Evolutionary conservation across 306 rosid genomes (phyloP), one percentile per base, ranked within the genome.

Genomic region (Gynostemma pentaphyllum): DNA sequence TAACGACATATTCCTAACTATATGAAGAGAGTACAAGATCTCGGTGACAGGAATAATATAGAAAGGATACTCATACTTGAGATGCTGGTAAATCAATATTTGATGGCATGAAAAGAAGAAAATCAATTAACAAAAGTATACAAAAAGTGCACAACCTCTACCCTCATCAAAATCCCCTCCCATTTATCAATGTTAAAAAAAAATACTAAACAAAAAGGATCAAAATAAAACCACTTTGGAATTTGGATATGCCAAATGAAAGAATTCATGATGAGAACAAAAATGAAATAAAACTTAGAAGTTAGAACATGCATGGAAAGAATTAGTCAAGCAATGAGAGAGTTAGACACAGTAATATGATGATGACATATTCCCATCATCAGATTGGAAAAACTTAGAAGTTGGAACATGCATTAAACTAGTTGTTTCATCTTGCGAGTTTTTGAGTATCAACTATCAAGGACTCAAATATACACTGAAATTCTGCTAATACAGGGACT

Each of bases 1-100:
- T 7, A 50, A 21, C 64, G 42, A 18, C 67, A 55, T 64, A 51
- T 56, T 34, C 63, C 63, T 40, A 45, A 66, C 4, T 13, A 24
- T 21, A 40, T 13, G 19, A 34, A 63, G 21, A 44, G 13, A n/a
- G 5, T 42, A 15, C 14, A 45, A 46, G 48, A 28, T 6, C 61
- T 12, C 61, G 29, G 61, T 18, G n/a, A 28, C 61, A 54, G 61
- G 24, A 27, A 29, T 28, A 29, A 32, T 9, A 54, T 54, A 13
- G 11, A 30, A 56, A 30, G 40, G 24, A 18, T 28, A 44, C 63
- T 32, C 44, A 56, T 56, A 54, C 34, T 56, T 56, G 27, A 34
- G 10, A 48, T 1, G 2, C 14, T 9, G 9, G 16, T 30, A 56
- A 9, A n/a, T 16, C 10, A 30, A 26, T 32, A 8, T 15, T 56